Conservation (phyloP, 2,329 filamentous ascomycete species). For the Fusarium domesticum region DNA sequence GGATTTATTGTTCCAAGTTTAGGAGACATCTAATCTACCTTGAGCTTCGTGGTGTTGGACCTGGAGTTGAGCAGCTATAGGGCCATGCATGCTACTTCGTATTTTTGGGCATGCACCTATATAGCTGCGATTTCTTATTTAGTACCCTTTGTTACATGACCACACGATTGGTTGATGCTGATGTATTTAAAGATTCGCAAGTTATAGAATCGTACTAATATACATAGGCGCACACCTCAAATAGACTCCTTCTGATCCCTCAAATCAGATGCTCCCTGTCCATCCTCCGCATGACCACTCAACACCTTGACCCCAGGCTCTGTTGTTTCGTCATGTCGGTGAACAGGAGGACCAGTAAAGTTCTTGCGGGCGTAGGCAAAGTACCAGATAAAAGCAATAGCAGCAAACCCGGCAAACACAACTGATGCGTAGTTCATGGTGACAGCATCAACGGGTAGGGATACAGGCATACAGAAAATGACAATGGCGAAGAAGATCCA, state of each 20-base stretch:
- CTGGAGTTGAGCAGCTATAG: too few relatives aligned
- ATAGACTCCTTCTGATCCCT: conserved; percentile 17
- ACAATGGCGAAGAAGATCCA: conserved; percentile 71
- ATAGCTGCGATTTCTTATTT: too few relatives aligned
- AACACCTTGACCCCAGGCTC: conserved; percentile 21
- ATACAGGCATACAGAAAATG: conserved; percentile 73
- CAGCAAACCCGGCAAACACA: conserved; percentile 61
- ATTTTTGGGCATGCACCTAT: too few relatives aligned
- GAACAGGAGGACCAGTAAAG: conserved; percentile 54
- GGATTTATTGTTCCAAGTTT: too few relatives aligned
- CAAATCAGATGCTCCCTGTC: conserved; percentile 8
- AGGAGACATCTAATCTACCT: too few relatives aligned
- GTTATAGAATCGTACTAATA: background rate
- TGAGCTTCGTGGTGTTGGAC: too few relatives aligned
- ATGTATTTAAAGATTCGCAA: background rate
- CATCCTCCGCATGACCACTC: conserved; percentile 12
- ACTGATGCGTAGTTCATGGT: conserved; percentile 67
- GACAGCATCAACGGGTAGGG: conserved; percentile 52
- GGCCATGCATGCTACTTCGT: too few relatives aligned
- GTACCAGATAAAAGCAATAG: conserved; percentile 61
- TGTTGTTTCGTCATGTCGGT: conserved; percentile 3
- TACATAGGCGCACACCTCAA: conserved; percentile 1
- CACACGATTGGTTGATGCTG: background rate
- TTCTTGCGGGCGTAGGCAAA: conserved; percentile 59
- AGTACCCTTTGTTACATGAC: too few relatives aligned